Evolutionary conservation across 495 filamentous ascomycete genomes (phyloP).

Genomic region (Aspergillus sparsus): DNA sequence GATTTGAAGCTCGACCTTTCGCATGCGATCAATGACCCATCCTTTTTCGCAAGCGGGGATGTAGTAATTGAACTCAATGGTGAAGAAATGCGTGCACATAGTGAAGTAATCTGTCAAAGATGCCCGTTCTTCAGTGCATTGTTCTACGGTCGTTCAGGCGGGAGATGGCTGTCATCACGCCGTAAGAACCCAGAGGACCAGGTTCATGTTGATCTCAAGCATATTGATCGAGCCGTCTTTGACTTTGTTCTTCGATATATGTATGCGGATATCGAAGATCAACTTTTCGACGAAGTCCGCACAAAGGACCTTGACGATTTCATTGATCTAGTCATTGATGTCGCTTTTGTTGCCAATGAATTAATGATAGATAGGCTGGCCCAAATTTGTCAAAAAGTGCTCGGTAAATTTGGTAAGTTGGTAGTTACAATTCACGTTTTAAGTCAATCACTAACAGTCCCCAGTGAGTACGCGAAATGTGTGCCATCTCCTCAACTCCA

Average conservation of each 20-base stretch:
- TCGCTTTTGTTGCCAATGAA: slow-evolving; percentile 87
- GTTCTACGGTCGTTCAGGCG: slow-evolving; percentile 80
- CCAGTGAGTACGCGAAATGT: slow-evolving; percentile 83
- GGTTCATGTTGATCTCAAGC: slow-evolving; percentile 77
- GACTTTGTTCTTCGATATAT: slow-evolving; percentile 76
- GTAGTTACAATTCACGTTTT: not conserved
- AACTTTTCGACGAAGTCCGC: slow-evolving; percentile 78
- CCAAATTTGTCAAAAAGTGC: slow-evolving; percentile 82
- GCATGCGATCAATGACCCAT: slow-evolving; percentile 61
- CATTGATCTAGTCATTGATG: slow-evolving; percentile 85
- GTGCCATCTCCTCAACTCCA: slow-evolving; percentile 76
- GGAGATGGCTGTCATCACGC: slow-evolving; percentile 76
- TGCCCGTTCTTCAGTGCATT: slow-evolving; percentile 92
- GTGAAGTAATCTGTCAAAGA: slow-evolving; percentile 72
- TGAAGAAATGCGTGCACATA: slow-evolving; percentile 67
- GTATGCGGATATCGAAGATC: slow-evolving; percentile 79
- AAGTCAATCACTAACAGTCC: slow-evolving; percentile 25
- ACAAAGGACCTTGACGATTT: slow-evolving; percentile 75
- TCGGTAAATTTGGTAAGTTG: slow-evolving; percentile 75
- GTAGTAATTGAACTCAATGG: slow-evolving; percentile 74
- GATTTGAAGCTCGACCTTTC: slow-evolving; percentile 69
- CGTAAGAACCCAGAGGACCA: slow-evolving; percentile 52
- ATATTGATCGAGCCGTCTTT: slow-evolving; percentile 72
- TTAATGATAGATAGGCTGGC: slow-evolving; percentile 91
- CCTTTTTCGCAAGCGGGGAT: slow-evolving; percentile 75